Evolutionary conservation across 768 basidiomycete species (phyloP).

Genomic region (Termitomyces bulborhizus): DNA sequence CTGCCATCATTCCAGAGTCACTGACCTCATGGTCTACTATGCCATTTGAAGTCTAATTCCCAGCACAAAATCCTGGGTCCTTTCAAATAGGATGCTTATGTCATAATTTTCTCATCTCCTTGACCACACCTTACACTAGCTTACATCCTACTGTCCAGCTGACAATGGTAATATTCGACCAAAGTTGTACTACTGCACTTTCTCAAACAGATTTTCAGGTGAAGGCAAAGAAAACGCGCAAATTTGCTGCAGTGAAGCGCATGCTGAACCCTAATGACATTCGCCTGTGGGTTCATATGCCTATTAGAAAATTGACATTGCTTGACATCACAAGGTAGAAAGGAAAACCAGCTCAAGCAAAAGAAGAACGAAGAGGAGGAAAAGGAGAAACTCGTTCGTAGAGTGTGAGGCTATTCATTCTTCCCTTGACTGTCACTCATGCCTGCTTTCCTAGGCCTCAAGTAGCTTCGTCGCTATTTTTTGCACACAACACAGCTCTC

Average conservation of each 20-base stretch:
- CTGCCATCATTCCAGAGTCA: no score
- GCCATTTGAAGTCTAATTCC: neutral
- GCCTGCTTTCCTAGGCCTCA: conserved; percentile 49
- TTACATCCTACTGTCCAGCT: no score
- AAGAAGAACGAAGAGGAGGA: conserved; percentile 78
- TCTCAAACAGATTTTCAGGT: conserved; percentile 42
- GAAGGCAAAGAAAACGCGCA: conserved; percentile 89
- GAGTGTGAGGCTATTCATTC: conserved; percentile 54
- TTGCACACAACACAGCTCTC: conserved; percentile 92
- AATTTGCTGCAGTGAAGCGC: conserved; percentile 92
- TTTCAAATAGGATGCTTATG: neutral
- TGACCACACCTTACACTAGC: neutral
- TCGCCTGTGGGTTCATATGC: conserved; percentile 57
- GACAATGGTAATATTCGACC: neutral
- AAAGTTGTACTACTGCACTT: neutral
- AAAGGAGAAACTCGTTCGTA: conserved; percentile 69
- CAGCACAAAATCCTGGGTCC: no score
- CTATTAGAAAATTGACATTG: neutral
- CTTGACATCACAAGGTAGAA: conserved; percentile 43
- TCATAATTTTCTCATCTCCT: neutral
- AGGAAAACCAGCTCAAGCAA: conserved; percentile 89
- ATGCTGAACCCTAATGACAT: conserved; percentile 92
- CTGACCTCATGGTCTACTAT: no score
- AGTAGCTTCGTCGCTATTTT: conserved; percentile 86
- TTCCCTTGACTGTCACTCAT: neutral